These are phyloP conservation scores for Cladosporium sp. DNA, from an alignment of 2,329 filamentous ascomycete genomes.

Conservation along the genomic window DNA sequence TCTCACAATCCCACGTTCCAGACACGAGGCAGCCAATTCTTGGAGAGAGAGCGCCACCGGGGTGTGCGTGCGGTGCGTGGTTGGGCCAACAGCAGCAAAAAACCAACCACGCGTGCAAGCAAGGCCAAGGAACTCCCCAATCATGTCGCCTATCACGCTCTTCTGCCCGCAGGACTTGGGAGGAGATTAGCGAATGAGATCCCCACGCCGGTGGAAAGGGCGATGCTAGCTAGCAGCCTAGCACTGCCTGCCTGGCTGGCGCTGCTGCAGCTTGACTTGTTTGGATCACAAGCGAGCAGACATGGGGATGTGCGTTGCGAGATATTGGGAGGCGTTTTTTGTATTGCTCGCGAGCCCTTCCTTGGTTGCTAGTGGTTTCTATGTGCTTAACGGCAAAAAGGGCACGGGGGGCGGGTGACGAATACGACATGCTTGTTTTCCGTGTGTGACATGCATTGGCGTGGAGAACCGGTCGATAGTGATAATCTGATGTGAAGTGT, in stretches of 20 bases:
- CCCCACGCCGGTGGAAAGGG: neutral
- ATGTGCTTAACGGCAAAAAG: too few relatives aligned
- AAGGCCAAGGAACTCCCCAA: neutral
- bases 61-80: neutral
- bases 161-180: neutral
- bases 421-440: neutral
- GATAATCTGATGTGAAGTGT: neutral
- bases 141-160: neutral
- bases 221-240: neutral
- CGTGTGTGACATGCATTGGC: neutral
- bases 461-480: neutral
- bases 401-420: neutral
- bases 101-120: neutral
- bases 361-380: neutral
- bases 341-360: neutral
- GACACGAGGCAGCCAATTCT: slow-evolving; percentile 3
- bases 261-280: neutral
- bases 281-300: neutral
- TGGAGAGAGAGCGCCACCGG: neutral
- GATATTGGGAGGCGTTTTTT: neutral
- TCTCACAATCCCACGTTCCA: slow-evolving; percentile 10
- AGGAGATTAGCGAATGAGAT: neutral
- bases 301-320: neutral
- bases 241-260: too few relatives aligned
- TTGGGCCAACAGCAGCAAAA: neutral